phyloP scores from a whole-genome alignment of 129 eudicot species.

The Daucus carota region DNA sequence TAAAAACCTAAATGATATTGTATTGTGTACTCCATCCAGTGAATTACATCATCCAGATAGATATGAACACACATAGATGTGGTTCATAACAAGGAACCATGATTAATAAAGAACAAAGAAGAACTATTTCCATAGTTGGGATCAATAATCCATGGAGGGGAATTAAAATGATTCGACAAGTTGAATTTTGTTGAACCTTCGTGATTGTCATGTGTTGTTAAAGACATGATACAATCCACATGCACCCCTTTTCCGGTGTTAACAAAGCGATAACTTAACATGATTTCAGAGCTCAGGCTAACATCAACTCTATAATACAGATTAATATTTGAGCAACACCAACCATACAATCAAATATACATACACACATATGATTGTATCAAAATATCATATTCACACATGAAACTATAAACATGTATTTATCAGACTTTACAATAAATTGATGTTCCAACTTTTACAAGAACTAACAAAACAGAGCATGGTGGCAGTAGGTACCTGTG shows the following conservation, averaged over 20 bases:
- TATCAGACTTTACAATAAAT: neutral
- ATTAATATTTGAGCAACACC: neutral
- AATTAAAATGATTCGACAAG: neutral
- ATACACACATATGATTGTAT: neutral
- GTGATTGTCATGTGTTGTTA: neutral
- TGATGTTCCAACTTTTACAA: neutral
- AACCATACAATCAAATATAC: neutral
- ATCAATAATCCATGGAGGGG: neutral
- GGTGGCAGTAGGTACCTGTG: slow-evolving; percentile 25
- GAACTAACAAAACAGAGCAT: neutral
- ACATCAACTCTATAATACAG: neutral
- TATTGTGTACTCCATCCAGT: neutral
- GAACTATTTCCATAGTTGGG: neutral
- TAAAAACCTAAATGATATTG: neutral
- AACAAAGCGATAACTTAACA: neutral
- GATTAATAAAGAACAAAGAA: neutral
- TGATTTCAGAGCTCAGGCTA: neutral
- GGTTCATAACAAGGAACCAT: neutral
- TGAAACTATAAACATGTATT: neutral
- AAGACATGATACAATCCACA: neutral
- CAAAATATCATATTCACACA: no score
- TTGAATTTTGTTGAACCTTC: neutral
- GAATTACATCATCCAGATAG: neutral
- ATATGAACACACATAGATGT: neutral
- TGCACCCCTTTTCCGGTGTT: neutral